Base-by-base conservation (phyloP, 495 filamentous ascomycete species). In the Hypoxylon subgilvum region DNA sequence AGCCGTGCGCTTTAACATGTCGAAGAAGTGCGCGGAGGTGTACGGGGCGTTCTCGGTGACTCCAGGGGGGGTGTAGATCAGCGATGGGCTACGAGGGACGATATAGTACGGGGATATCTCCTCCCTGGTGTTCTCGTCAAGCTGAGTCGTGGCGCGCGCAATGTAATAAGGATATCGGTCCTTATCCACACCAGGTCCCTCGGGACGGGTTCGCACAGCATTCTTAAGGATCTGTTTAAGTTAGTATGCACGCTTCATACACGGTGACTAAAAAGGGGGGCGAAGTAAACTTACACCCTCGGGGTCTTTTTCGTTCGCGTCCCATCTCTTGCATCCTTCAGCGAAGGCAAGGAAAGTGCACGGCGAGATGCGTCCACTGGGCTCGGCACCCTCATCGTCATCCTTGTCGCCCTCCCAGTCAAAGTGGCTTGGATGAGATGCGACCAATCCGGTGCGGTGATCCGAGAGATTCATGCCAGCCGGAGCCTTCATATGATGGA, bases 41-140 rank as follows among this genome's bases (percentile, higher is more conserved):
- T 13, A 16, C 40, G 36, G 6, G 51, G 19, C 2, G n/a, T 8
- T 4, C 14, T 52, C 50, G 2, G 39, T 13, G 4, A 67, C 28
- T 2, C 66, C 69, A 8, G 66, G 65, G 9, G 68, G 59, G 4
- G 55, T 50, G 52, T 43, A 64, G 35, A 68, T 52, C 3, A 70
- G 42, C 9, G 63, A 61, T 0, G 67, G 66, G 17, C 35, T 50
- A 0, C 7, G 42, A 10, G 63, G 63, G 10, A 71, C 66, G 1
- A 21, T 0, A 36, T 71, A 71, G 5, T n/a, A 10, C 0, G 68
- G 68, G 12, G 68, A 62, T n/a, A 65, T 39, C 44, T 52, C 36
- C 17, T 57, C 52, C 0, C 68, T 66, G 0, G 65, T 68, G 1
- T 39, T 2, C 13, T 40, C 1, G 21, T 70, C 68, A 18, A 27